Evolutionary conservation across 257 asterid genomes (phyloP), one percentile per base, ranked within the genome.

Genomic region (Nicotiana sylvestris): DNA sequence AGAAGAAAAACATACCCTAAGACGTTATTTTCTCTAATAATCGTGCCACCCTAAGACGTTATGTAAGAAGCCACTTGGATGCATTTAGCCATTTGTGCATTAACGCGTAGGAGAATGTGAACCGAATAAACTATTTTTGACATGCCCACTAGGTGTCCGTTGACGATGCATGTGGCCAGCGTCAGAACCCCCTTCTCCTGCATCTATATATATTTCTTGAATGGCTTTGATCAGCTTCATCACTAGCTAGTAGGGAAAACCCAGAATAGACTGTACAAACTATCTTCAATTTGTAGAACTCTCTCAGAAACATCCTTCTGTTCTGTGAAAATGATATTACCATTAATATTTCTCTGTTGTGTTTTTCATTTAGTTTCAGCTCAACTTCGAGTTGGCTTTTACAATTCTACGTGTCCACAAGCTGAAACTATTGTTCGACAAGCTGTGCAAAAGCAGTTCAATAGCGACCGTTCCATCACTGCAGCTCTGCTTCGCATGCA

Each of bases 401-500:
- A 94, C 87, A 72, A 37, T 9, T 8, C 86, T 29, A 83, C 88
- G 0, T 94, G 98, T 55, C 90, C 94, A 0, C 70, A 16, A 57
- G 94, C 96, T 0, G 97, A 93, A 83, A 29, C 89, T 0, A 84
- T 92, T 6, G 55, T 93, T 68, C 92, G 72, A 82, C 86, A 86
- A 83, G 84, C 86, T 13, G 97, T 94, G 77, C 88, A 83, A 8
- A 88, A 51, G 12, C 80, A 88, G 3, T 94, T 94, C 46, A 81
- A 17, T 16, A 37, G 32, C 6, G 98, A 93, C 81, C 92, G 82
- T 62, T 91, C 97, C 5, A 89, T 90, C 4, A 88, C 98, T 0
- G 91, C 98, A 13, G 97, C 97, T 8, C 84, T 94, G 89, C 97
- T 94, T 70, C 87, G 98, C 66, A 87, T 94, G 97, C 92, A 94